Base-by-base conservation (phyloP, 2,329 filamentous ascomycete genomes). In the Botryotinia convoluta region DNA sequence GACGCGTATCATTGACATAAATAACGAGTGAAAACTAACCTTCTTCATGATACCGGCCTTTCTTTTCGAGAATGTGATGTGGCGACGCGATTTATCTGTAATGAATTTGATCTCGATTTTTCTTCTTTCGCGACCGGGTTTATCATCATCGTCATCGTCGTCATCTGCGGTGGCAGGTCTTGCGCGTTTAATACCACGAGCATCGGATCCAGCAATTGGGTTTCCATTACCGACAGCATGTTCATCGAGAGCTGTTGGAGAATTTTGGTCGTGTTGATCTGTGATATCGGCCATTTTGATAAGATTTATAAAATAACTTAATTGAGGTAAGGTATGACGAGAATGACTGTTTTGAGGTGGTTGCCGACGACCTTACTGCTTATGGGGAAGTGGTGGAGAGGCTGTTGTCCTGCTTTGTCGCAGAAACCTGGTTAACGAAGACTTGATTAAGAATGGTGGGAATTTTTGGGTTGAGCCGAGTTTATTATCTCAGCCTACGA, bases 71-170 rank as follows among this genome's bases (percentile, higher is more conserved):
- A 99, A 98, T 81, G 96, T 98, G 83, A 98, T 99, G 87, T 99
- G 96, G 76, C 96, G 93, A 86, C 96, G 94, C 86, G 95, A 98
- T 88, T 99, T 99, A 86, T 99, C 96, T 85, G 95, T 95, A 84
- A 99, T 99, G 86, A 99, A 99, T 89, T 99, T 99, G 87, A 99
- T 99, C 85, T 99, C 96, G 81, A 99, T 99, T 92, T 99, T 99
- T 86, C 96, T 91, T 82, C 96, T 92, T 89, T 98, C 96, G 84
- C 96, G 95, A 82, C 94, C 94, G 76, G 94, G 94, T 90, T 98
- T 98, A 84, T 98, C 95, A 79, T 97, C 95, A 79, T 98, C 95
- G 77, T 98, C 96, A 77, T 98, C 95, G 78, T 98, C 96, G 82
- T 98, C 96, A 82, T 98, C 95, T 80, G 91, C 91, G 71, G 91